Evolutionary conservation across 179 eudicot genomes (phyloP).

Genomic region (Beta lomatogona): DNA sequence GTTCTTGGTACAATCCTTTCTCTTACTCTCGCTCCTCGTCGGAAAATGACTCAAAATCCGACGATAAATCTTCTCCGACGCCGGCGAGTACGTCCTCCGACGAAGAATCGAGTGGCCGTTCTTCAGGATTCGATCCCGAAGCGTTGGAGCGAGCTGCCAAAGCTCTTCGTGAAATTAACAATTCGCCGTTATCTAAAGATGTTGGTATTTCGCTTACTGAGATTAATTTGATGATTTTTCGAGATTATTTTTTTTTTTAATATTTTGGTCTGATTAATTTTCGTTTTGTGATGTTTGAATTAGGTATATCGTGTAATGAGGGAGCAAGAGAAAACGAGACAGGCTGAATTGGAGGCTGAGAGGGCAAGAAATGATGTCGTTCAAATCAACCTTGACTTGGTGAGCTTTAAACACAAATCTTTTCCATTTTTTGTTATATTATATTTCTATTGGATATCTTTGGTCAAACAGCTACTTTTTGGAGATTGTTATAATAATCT

Average conservation of each 20-base stretch:
- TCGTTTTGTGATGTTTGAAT: neutral
- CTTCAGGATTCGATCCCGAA: constrained; percentile 70
- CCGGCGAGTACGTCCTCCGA: constrained; percentile 29
- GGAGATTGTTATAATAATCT: neutral
- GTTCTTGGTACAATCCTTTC: constrained; percentile 56
- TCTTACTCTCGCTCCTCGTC: constrained; percentile 44
- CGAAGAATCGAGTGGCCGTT: constrained; percentile 30
- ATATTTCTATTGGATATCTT: neutral
- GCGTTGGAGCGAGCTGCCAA: constrained; percentile 78
- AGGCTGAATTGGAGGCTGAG: constrained; percentile 73
- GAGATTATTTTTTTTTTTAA: too few species aligned
- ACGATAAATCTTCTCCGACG: constrained; percentile 26
- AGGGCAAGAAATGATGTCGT: constrained; percentile 56
- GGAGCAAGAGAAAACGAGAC: constrained; percentile 76
- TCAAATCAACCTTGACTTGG: constrained; percentile 64
- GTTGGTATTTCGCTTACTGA: constrained; percentile 27
- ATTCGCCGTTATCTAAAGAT: constrained; percentile 58
- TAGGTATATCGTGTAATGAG: constrained; percentile 85
- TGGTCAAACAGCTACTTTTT: neutral
- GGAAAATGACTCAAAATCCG: constrained; percentile 33
- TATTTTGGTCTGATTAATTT: neutral
- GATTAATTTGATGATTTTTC: neutral
- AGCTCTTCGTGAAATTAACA: constrained; percentile 76
- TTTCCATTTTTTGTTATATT: neutral
- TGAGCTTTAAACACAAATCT: constrained; percentile 37